Base-by-base conservation (phyloP, 2,329 filamentous ascomycete genomes). In the Cladosporium phlei region DNA sequence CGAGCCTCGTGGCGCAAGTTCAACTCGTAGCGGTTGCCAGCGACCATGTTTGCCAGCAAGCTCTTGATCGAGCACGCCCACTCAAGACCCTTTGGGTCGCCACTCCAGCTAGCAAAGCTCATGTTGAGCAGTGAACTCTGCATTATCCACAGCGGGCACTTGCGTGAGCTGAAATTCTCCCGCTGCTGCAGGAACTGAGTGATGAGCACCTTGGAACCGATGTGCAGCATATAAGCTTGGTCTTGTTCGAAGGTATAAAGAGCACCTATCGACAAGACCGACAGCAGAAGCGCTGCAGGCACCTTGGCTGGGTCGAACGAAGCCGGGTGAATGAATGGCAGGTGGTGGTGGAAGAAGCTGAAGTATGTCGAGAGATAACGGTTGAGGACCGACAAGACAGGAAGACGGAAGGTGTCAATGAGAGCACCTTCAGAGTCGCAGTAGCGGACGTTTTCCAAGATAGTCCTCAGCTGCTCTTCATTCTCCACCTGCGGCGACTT, bases 11-110 rank as follows among this genome's bases (percentile, higher is more conserved):
- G 86, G 14, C 93, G 86, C 51, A 95, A 78, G 76, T 96, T 96
- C 50, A 97, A 74, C 69, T 98, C 93, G 66, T 97, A 97, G 40
- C 89, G 83, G 65, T 96, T 97, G 50, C 93, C 93, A 49, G 91
- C 88, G 48, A 98, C 93, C 91, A 98, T 97, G 70, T 97, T 97
- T 56, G 91, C 91, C 39, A 98, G 80, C 29, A 97, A 77, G 74
- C 89, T 95, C 79, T 97, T 97, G 70, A 98, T 97, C 2, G 93
- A 97, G 68, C 91, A 97, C 27, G 93, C 90, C 93, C 93, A 98
- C 68, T 98, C 93, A 2, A 98, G 77, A 28, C 93, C 93, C 69
- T 96, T 97, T 27, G 93, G 86, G 62, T 97, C 93, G 60, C 93
- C 93, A 66, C 93, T 97, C 93, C 93, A 98, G 74, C 90, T 97